Evolutionary conservation across 257 asterid species (phyloP).

Genomic region (Gentiana dahurica): DNA sequence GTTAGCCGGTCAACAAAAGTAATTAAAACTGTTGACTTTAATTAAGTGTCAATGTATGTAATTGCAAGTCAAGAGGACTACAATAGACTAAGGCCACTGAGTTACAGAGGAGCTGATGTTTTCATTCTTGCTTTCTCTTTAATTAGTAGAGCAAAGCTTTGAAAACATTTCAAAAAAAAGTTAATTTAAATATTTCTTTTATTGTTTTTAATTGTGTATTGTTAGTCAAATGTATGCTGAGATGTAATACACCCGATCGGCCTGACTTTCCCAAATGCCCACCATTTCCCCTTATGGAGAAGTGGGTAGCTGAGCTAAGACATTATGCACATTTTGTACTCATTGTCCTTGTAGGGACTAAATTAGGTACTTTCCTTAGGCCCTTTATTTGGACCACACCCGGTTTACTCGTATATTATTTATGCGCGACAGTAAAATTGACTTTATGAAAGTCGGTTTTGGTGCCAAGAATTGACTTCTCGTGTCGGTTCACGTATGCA

Average conservation of each 20-base stretch:
- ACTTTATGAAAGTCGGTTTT: too few species aligned
- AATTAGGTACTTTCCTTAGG: constrained; percentile 42
- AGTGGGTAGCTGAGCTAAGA: constrained; percentile 89
- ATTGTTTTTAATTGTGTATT: background rate
- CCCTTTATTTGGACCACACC: too few species aligned
- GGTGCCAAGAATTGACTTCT: too few species aligned
- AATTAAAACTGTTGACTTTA: too few species aligned
- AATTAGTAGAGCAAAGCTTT: constrained; percentile 8
- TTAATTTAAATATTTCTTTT: background rate
- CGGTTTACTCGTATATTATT: too few species aligned
- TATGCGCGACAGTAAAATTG: too few species aligned
- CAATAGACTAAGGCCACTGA: constrained; percentile 5
- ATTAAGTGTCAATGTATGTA: too few species aligned
- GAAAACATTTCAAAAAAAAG: constrained; percentile 5
- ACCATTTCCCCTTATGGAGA: constrained; percentile 6
- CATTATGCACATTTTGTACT: constrained; percentile 87
- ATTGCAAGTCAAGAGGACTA: constrained; percentile 10
- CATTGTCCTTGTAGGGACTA: constrained; percentile 90
- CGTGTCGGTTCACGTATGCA: too few species aligned
- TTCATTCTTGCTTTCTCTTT: constrained; percentile 7
- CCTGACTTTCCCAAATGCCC: too few species aligned
- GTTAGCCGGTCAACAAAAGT: too few species aligned
- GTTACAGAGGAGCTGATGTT: constrained; percentile 10
- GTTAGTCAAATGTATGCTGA: too few species aligned
- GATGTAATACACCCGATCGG: too few species aligned